Base-by-base conservation (phyloP, 2,329 filamentous ascomycete genomes). In the Alternaria burnsii region DNA sequence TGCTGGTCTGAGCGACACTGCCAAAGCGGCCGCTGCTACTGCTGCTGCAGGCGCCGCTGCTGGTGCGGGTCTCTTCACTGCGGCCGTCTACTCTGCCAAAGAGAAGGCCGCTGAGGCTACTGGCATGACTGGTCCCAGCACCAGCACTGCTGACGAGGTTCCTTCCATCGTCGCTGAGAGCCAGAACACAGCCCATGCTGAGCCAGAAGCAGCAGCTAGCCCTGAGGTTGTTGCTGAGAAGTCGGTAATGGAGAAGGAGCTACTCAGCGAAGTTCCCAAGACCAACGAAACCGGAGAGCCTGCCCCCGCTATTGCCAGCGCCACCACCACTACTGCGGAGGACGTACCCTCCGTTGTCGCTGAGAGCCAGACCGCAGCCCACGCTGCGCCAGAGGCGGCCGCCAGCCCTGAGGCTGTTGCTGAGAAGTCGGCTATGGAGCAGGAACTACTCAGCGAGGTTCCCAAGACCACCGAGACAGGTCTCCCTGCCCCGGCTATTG, bases 371-470 rank as follows among this genome's bases (percentile, higher is more conserved):
- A 82, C 87, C 65, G 85, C 88, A 72, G 89, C 89, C 10, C 79
- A 87, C 55, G 82, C 82, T 36, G 81, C 82, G 20, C 86, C 89
- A 12, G 90, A 92, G 74, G 89, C 91, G 24, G 89, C 88, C 67
- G 88, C 84, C 30, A 82, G 87, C 56, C 80, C 85, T 34, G 82
- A 85, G 40, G 89, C 89, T 71, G 89, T 93, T 14, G 78, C 83
- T 65, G 90, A 91, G 71, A 93, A 93, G 86, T 87, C 85, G 52
- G 82, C 84, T 52, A 83, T 93, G 7, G 91, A 93, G 81, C 81
- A 87, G 24, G 90, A 97, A 80, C 83, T 96, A 14, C 82, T 72
- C 16, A 60, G 61, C 22, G 64, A 72, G 60, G 72, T 76, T 14
- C 77, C 78, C 51, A 76, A 79, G 66, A 67, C 75, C 1, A 77